Conservation (phyloP, 192 early-diverging fungal genomes). For the Chytriomyces hyalinus region DNA sequence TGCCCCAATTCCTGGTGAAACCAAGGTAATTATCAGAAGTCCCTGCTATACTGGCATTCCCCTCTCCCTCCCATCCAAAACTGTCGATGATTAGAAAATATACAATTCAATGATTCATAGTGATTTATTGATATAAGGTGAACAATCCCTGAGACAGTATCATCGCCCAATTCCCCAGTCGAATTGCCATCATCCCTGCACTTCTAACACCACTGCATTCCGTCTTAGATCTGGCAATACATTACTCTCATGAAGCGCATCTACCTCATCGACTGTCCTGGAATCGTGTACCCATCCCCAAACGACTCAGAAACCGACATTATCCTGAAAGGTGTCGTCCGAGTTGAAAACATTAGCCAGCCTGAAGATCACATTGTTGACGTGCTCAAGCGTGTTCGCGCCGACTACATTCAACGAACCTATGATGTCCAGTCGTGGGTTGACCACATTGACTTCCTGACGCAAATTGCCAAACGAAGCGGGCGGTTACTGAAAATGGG, state of each 20-base stretch:
- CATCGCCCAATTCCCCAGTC: background rate
- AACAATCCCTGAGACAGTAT: slow-evolving; percentile 5
- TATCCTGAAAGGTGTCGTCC: slow-evolving; percentile 95
- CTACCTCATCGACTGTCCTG: slow-evolving; percentile 98
- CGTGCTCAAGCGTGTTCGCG: slow-evolving; percentile 79
- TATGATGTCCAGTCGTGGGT: slow-evolving; percentile 88
- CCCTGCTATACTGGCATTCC: background rate
- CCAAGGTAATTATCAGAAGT: slow-evolving; percentile 56
- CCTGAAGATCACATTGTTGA: slow-evolving; percentile 92
- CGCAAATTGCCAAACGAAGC: slow-evolving; percentile 80
- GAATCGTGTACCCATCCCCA: slow-evolving; percentile 87
- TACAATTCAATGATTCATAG: background rate
- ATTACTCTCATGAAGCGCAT: slow-evolving; percentile 98
- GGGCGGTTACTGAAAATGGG: slow-evolving; percentile 94
- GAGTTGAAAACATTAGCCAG: slow-evolving; percentile 85
- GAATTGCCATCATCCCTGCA: background rate
- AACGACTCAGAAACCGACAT: slow-evolving; percentile 94
- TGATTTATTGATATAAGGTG: background rate
- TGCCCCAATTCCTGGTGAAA: slow-evolving; percentile 98
- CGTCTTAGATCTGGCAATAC: slow-evolving; percentile 92
- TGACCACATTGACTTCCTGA: slow-evolving; percentile 89
- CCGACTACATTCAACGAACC: slow-evolving; percentile 90
- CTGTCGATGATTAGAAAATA: background rate
- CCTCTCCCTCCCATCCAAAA: background rate
- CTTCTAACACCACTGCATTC: background rate